A percentile compares a stretch with the other conserved stretches of the same genome.
phyloP scores from a whole-genome alignment of 2,329 filamentous ascomycete species.

The Beauveria scarabaeidicola region DNA sequence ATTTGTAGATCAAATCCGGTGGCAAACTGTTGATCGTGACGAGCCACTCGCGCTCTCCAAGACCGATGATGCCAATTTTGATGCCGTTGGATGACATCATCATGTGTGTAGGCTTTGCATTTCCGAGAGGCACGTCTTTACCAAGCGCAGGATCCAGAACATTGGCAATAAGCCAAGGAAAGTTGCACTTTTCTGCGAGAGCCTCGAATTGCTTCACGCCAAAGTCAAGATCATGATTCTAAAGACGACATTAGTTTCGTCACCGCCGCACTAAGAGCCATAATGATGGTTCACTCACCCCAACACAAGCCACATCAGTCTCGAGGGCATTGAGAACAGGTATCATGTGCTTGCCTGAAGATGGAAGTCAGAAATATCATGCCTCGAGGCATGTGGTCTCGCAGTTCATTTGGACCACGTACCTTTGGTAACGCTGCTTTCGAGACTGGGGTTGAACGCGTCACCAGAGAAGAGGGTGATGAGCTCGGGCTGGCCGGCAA shows the following conservation, averaged over 20 bases:
- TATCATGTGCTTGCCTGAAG: constrained; percentile 70
- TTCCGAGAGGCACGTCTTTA: constrained; percentile 63
- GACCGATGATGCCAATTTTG: constrained; percentile 75
- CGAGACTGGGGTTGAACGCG: constrained; percentile 84
- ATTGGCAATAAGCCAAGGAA: constrained; percentile 87
- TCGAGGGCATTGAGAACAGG: constrained; percentile 70
- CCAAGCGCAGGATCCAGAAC: constrained; percentile 78
- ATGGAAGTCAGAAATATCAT: not conserved
- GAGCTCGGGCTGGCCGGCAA: constrained; percentile 53
- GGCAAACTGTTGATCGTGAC: constrained; percentile 82
- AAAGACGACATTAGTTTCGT: not conserved
- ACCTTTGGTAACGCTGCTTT: constrained; percentile 85
- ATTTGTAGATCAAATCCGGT: constrained; percentile 73
- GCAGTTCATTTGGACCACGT: not conserved
- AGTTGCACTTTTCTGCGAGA: constrained; percentile 64
- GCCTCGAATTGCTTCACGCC: constrained; percentile 73
- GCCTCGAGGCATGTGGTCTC: too few species aligned
- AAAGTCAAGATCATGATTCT: constrained; percentile 92
- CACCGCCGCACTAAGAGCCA: too few species aligned
- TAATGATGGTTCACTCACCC: constrained; percentile 43
- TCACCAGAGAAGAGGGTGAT: constrained; percentile 85
- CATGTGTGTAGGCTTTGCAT: constrained; percentile 67
- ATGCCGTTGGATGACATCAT: constrained; percentile 74
- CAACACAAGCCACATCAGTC: constrained; percentile 74
- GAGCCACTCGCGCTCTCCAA: constrained; percentile 83